Evolutionary conservation across 1,284 basidiomycete genomes (phyloP).

Genomic region (Tetrapyrgos nigripes): DNA sequence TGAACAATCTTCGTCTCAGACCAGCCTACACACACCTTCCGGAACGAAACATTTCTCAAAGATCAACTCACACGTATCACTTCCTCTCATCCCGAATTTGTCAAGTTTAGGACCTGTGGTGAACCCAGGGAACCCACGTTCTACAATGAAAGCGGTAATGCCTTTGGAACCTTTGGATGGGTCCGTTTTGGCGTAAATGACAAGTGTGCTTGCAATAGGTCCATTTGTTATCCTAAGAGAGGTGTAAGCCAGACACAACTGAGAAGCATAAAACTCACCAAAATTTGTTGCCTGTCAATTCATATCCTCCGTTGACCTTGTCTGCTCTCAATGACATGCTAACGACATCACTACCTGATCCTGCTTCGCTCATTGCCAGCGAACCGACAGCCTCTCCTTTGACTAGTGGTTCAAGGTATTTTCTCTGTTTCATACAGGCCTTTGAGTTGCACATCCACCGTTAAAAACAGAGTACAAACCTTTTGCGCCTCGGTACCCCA

Average conservation of each 20-base stretch:
- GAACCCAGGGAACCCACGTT: constrained; percentile 84
- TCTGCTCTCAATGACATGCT: constrained; percentile 88
- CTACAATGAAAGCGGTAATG: constrained; percentile 93
- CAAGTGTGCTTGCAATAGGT: constrained; percentile 86
- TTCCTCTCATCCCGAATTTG: constrained; percentile 96
- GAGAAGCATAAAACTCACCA: constrained; percentile 64
- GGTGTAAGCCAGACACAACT: not conserved
- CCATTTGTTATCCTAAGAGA: constrained; percentile 91
- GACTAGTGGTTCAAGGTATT: constrained; percentile 88
- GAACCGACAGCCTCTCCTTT: constrained; percentile 87
- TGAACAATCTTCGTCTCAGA: not conserved
- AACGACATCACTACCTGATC: constrained; percentile 91
- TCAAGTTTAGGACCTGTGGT: constrained; percentile 91
- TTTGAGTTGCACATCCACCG: not conserved
- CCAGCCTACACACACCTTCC: constrained; percentile 55
- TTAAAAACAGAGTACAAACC: constrained; percentile 11
- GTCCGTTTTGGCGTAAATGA: constrained; percentile 93
- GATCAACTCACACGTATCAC: constrained; percentile 93
- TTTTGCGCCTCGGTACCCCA: constrained; percentile 91
- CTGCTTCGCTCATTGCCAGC: constrained; percentile 94
- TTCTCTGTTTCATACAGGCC: constrained; percentile 41
- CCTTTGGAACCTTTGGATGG: constrained; percentile 84
- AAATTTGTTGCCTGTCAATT: constrained; percentile 91
- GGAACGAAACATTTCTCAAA: constrained; percentile 93
- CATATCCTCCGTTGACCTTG: constrained; percentile 78